phyloP scores from a whole-genome alignment of 2,329 filamentous ascomycete genomes.

The Fusarium praegraminearum region DNA sequence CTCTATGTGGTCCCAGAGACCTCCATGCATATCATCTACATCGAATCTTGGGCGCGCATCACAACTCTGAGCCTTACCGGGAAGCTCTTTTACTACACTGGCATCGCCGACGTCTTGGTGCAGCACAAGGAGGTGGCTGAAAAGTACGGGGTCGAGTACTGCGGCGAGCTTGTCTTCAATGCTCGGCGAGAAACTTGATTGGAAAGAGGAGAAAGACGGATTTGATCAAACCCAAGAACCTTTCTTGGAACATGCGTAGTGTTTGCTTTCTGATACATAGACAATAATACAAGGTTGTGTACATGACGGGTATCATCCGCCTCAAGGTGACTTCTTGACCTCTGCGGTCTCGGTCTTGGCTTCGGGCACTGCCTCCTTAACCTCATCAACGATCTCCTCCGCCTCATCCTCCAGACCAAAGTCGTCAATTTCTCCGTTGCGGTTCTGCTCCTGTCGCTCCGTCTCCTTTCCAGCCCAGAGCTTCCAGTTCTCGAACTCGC shows the following conservation, averaged over 20 bases:
- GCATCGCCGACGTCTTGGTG: slow-evolving; percentile 82
- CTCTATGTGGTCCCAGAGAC: slow-evolving; percentile 59
- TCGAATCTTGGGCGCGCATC: slow-evolving; percentile 93
- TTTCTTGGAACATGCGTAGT: slow-evolving; percentile 31
- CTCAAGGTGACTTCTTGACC: slow-evolving; percentile 32
- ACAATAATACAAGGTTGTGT: slow-evolving; percentile 43
- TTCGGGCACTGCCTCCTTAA: slow-evolving; percentile 42
- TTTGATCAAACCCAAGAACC: not conserved
- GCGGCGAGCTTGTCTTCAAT: slow-evolving; percentile 57
- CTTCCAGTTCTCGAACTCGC: slow-evolving; percentile 87
- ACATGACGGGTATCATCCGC: slow-evolving; percentile 42
- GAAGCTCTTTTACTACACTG: slow-evolving; percentile 72
- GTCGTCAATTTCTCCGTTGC: slow-evolving; percentile 58
- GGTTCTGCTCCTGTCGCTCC: slow-evolving; percentile 55
- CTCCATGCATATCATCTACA: slow-evolving; percentile 81
- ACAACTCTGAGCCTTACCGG: slow-evolving; percentile 86
- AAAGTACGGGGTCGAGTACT: slow-evolving; percentile 55
- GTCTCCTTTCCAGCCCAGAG: slow-evolving; percentile 73
- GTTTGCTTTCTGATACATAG: slow-evolving; percentile 41
- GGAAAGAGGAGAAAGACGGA: slow-evolving; percentile 6
- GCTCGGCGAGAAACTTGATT: slow-evolving; percentile 46
- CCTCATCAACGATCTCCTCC: slow-evolving; percentile 29
- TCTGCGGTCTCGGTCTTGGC: slow-evolving; percentile 43
- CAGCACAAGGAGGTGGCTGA: slow-evolving; percentile 78
- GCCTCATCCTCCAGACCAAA: slow-evolving; percentile 57